These are phyloP conservation scores for Pichia sp. DNA, from an alignment of 1,139 yeast species.

Conservation along the genomic window DNA sequence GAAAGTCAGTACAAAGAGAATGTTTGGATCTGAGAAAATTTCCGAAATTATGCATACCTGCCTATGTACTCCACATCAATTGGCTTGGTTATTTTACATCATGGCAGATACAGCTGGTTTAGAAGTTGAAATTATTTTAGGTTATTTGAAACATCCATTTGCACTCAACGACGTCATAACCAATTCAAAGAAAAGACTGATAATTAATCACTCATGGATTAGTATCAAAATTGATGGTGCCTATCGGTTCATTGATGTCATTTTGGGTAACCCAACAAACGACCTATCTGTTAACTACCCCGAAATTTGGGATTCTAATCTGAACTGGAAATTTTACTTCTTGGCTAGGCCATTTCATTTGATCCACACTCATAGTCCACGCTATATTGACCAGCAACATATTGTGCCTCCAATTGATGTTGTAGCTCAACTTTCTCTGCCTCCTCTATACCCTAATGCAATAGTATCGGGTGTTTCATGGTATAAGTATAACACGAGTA, in stretches of 20 bases:
- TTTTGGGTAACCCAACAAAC: conserved; percentile 54
- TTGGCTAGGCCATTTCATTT: conserved; percentile 69
- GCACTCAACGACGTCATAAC: conserved; percentile 39
- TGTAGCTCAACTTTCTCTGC: conserved; percentile 71
- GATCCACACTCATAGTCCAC: conserved; percentile 83
- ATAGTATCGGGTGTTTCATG: conserved; percentile 55
- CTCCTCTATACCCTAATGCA: conserved; percentile 80
- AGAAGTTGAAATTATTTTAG: conserved; percentile 71
- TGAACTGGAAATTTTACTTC: conserved; percentile 51
- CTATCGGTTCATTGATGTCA: conserved; percentile 73
- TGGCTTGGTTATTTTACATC: conserved; percentile 70
- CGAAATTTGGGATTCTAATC: conserved; percentile 19
- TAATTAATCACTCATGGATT: conserved; percentile 85
- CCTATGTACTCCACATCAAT: conserved; percentile 63
- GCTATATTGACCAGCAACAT: conserved; percentile 74
- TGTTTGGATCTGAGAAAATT: conserved; percentile 25
- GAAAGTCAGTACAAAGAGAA: conserved; percentile 26
- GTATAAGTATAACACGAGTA: conserved; percentile 69
- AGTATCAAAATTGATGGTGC: conserved; percentile 70
- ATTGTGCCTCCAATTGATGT: conserved; percentile 80
- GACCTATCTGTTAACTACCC: conserved; percentile 33
- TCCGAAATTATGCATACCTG: conserved; percentile 33
- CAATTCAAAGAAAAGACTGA: conserved; percentile 35
- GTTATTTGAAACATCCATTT: conserved; percentile 74
- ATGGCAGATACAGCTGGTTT: conserved; percentile 69